Evolutionary conservation across 2,329 filamentous ascomycete genomes (phyloP).

Genomic region (Leptographium procerum): DNA sequence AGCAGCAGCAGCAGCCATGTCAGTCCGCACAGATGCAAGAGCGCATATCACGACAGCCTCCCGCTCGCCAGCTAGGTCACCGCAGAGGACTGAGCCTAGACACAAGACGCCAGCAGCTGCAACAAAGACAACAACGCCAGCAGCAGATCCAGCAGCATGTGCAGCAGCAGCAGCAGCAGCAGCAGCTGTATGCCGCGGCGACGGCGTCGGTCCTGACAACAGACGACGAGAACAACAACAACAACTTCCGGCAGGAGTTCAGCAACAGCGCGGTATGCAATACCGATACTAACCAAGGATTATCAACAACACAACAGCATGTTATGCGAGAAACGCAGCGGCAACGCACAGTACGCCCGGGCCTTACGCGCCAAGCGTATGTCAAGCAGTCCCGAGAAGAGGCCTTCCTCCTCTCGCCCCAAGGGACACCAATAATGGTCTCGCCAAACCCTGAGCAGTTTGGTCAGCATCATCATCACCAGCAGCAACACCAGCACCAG

Average conservation of each 20-base stretch:
- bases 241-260: conserved; percentile 32
- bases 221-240: conserved; percentile 15
- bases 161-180: conserved; percentile 22
- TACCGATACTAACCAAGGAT: conserved; percentile 42
- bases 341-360: conserved; percentile 74
- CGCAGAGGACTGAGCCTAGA: conserved; percentile 80
- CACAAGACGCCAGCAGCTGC: conserved; percentile 49
- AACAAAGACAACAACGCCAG: conserved; percentile 15
- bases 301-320: conserved; percentile 51
- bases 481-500: conserved; percentile 10
- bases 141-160: conserved; percentile 13
- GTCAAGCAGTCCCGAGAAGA: conserved; percentile 28
- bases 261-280: conserved; percentile 37
- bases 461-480: conserved; percentile 19
- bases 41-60: conserved; percentile 23
- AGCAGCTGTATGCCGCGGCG: conserved; percentile 5
- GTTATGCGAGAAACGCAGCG: conserved; percentile 82
- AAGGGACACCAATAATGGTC: conserved; percentile 33
- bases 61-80: conserved; percentile 42
- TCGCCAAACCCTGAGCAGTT: conserved; percentile 35
- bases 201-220: conserved; percentile 6
- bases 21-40: conserved; percentile 1
- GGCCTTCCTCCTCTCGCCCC: conserved; percentile 39
- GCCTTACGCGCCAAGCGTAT: conserved; percentile 30
- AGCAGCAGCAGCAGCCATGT: conserved; percentile 1